A percentile compares a stretch with the other conserved stretches of the same genome.
phyloP scores from a whole-genome alignment of 2,329 filamentous ascomycete species.

The Colletotrichum neosansevieriae region DNA sequence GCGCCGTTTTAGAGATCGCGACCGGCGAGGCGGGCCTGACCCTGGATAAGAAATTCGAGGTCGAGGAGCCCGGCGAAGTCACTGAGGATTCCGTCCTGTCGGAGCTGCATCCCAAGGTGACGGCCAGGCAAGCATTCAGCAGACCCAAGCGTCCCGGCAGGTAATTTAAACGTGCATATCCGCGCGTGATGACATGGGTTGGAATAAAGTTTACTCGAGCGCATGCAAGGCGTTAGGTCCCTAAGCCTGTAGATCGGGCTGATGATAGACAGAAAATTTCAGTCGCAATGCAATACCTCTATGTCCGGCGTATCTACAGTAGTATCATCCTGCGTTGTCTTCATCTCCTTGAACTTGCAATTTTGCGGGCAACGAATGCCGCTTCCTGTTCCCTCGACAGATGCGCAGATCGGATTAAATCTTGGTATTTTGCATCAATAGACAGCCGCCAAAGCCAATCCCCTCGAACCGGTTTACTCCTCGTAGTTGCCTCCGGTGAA shows the following conservation, averaged over 20 bases:
- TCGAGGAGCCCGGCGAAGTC: constrained; percentile 77
- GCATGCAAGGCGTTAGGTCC: background rate
- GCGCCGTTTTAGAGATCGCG: constrained; percentile 74
- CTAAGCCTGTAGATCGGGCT: constrained; percentile 31
- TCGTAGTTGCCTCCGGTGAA: constrained; percentile 74
- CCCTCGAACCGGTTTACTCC: constrained; percentile 60
- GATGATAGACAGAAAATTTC: constrained; percentile 24
- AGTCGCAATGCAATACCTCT: constrained; percentile 26
- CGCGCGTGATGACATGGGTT: background rate
- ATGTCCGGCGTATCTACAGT: constrained; percentile 21
- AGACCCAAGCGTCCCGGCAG: constrained; percentile 84
- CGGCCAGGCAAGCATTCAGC: constrained; percentile 77
- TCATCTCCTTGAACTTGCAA: background rate
- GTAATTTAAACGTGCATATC: constrained; percentile 46
- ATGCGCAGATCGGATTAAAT: background rate
- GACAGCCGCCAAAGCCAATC: background rate
- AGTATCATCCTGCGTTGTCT: background rate
- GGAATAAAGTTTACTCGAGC: background rate
- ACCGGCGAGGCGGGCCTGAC: constrained; percentile 73
- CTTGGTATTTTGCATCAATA: constrained; percentile 24
- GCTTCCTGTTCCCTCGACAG: background rate
- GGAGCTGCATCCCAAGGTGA: constrained; percentile 76
- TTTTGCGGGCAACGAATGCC: background rate
- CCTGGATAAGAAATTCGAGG: constrained; percentile 78
- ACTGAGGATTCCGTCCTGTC: constrained; percentile 73